Evolutionary conservation across 768 basidiomycete genomes (phyloP).

Genomic region (Cubamyces lactineus): DNA sequence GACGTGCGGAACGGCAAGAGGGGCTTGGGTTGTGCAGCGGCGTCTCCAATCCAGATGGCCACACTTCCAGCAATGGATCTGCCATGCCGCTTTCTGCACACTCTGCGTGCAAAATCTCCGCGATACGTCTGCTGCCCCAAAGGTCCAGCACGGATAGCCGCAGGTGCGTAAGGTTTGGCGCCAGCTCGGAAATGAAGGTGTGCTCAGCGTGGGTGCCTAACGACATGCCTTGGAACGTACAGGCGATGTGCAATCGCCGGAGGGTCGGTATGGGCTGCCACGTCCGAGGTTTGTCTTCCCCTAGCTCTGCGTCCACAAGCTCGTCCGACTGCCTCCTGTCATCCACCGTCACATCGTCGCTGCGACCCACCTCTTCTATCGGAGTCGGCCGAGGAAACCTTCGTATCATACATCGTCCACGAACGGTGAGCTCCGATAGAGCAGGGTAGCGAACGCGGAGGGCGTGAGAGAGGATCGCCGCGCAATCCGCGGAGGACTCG

Average conservation of each 20-base stretch:
- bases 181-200: slow-evolving; percentile 13
- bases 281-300: not conserved
- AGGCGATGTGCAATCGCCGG: slow-evolving; percentile 26
- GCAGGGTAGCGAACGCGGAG: slow-evolving; percentile 21
- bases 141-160: slow-evolving; percentile 28
- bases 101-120: slow-evolving; percentile 29
- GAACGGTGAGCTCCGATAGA: slow-evolving; percentile 27
- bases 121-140: slow-evolving; percentile 27
- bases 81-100: slow-evolving; percentile 22
- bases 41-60: not conserved
- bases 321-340: too few species aligned
- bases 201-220: slow-evolving; percentile 23
- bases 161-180: slow-evolving; percentile 23
- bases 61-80: slow-evolving; percentile 11
- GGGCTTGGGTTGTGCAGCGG: not conserved
- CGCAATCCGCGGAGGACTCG: slow-evolving; percentile 18
- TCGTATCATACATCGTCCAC: slow-evolving; percentile 24
- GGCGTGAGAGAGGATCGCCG: slow-evolving; percentile 11
- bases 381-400: slow-evolving; percentile 11
- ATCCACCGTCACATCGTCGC: too few species aligned
- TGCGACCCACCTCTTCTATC: too few species aligned
- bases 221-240: slow-evolving; percentile 24
- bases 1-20: not conserved
- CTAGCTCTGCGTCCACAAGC: not conserved
- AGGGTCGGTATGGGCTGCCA: slow-evolving; percentile 16